Evolutionary conservation across 371 early-diverging fungal species (phyloP), one percentile per base, ranked within the genome.

Genomic region (Saksenaea oblongispora): DNA sequence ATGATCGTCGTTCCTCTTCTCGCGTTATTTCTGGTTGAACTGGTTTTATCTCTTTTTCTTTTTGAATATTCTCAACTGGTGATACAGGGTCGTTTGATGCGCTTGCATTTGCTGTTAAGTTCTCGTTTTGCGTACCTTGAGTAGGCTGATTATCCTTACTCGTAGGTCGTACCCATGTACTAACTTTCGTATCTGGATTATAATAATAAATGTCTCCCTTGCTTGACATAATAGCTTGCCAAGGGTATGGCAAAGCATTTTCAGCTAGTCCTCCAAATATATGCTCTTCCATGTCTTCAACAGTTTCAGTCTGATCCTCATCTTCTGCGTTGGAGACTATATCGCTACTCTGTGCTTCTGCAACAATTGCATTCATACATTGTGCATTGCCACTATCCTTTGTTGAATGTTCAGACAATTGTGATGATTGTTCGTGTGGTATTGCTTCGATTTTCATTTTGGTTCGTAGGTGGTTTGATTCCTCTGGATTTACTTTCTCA

Each of bases 191-290:
- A 11, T 61, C 58, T 27, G 41, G 31, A 56, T 66, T 66, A 47
- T 57, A 66, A 18, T 66, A 66, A 14, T 66, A 66, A 1, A 28
- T 57, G 10, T 66, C 26, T 11, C 66, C 66, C 35, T 60, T 66
- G 34, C 66, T 60, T 8, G 66, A 66, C 18, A 41, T 41, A 3
- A 61, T 47, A 18, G 39, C 47, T 2, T 34, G 42, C 66, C 66
- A 66, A 10, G 66, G 66, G 27, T 56, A 34, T 14, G 66, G 66
- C 15, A 66, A 51, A 39, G 24, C 24, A 18, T 35, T 47, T 22
- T n/a, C 51, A 0, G 22, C n/a, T 0, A 47, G 8, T 10, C 22
- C 51, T 17, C 18, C 8, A 47, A 47, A 47, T 17, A 22, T 1
- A 47, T 17, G 18, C 18, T 18, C 24, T 39, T 39, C 39, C n/a